These are phyloP conservation scores for Pseudonitzschia delicatissima DNA, from an alignment of 108 stramenopile genomes.

Conservation along the genomic window DNA sequence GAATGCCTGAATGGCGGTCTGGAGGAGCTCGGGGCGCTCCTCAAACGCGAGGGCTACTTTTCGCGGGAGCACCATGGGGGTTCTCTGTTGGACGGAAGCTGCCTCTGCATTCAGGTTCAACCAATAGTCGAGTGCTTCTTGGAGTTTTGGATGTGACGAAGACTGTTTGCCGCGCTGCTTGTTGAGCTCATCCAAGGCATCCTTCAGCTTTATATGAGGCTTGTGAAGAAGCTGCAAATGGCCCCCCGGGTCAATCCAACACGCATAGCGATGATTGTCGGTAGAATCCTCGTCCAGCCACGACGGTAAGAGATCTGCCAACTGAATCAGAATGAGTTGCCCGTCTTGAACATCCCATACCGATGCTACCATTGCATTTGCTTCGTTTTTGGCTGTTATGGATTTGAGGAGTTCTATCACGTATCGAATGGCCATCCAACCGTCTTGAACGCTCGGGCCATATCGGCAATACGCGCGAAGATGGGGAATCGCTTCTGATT, in stretches of 20 bases:
- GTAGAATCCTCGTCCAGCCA: conserved; percentile 72
- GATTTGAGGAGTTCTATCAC: conserved; percentile 41
- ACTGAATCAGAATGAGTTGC: conserved; percentile 67
- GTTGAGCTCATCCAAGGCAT: conserved; percentile 10
- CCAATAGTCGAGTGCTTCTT: conserved; percentile 39
- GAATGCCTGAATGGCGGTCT: conserved; percentile 31
- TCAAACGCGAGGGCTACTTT: conserved; percentile 26
- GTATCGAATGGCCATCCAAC: conserved; percentile 53
- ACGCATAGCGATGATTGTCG: conserved; percentile 42
- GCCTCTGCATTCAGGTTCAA: conserved; percentile 23
- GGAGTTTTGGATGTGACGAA: conserved; percentile 34
- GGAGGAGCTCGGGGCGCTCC: conserved; percentile 39
- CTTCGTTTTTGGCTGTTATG: background rate
- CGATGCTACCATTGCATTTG: conserved; percentile 39
- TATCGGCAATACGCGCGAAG: conserved; percentile 62
- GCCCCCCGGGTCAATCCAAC: conserved; percentile 62
- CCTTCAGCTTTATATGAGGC: conserved; percentile 17
- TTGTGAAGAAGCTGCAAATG: conserved; percentile 42
- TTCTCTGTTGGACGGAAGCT: conserved; percentile 18
- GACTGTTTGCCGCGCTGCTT: background rate
- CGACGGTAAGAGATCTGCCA: conserved; percentile 57
- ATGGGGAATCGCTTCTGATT: conserved; percentile 44
- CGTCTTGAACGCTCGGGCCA: conserved; percentile 51
- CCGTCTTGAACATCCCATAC: conserved; percentile 76
- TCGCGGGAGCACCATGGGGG: conserved; percentile 39